Conservation (phyloP, 2,329 filamentous ascomycete species). For the Domatiomyces globalis region DNA sequence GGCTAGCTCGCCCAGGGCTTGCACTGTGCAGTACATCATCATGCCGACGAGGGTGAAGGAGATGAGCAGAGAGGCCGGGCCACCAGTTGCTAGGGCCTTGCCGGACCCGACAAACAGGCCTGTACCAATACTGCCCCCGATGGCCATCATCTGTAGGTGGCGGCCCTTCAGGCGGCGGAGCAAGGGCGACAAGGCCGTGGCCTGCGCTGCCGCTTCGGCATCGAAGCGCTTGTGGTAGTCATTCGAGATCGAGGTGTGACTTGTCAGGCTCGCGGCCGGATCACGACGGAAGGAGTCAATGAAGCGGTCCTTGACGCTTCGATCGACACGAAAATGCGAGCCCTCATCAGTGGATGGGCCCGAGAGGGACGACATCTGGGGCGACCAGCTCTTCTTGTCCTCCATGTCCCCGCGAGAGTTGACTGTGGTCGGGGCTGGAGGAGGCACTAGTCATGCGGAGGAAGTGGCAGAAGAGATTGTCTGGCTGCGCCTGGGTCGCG, state of each 20-base stretch:
- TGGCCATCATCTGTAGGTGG: slow-evolving; percentile 41
- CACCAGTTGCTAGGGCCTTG: slow-evolving; percentile 45
- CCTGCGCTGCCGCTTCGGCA: slow-evolving; percentile 19
- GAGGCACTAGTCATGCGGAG: background rate
- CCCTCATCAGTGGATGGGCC: slow-evolving; percentile 15
- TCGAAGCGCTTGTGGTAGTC: slow-evolving; percentile 16
- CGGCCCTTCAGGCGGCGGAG: slow-evolving; percentile 20
- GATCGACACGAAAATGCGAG: slow-evolving; percentile 1
- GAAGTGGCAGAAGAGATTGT: background rate
- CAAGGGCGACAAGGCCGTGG: slow-evolving; percentile 20
- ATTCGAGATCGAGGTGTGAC: slow-evolving; percentile 12
- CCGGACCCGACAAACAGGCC: slow-evolving; percentile 81
- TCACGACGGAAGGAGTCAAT: slow-evolving; percentile 21
- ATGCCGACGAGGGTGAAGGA: slow-evolving; percentile 65
- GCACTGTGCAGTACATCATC: slow-evolving; percentile 86
- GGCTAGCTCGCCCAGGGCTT: slow-evolving; percentile 81
- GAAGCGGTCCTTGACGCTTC: slow-evolving; percentile 14
- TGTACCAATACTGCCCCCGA: slow-evolving; percentile 82
- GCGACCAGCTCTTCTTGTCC: slow-evolving; percentile 14
- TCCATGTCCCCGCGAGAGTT: slow-evolving; percentile 4
- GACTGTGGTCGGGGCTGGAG: no score
- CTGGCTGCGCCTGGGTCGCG: no score
- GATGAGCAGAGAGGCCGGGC: slow-evolving; percentile 63
- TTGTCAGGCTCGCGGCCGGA: slow-evolving; percentile 19
- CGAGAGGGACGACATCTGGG: slow-evolving; percentile 12